Percentiles rank a stretch among this genome's conserved stretches.
Conservation (phyloP, 2,329 filamentous ascomycete species). For the Penicillium sclerotigenum region DNA sequence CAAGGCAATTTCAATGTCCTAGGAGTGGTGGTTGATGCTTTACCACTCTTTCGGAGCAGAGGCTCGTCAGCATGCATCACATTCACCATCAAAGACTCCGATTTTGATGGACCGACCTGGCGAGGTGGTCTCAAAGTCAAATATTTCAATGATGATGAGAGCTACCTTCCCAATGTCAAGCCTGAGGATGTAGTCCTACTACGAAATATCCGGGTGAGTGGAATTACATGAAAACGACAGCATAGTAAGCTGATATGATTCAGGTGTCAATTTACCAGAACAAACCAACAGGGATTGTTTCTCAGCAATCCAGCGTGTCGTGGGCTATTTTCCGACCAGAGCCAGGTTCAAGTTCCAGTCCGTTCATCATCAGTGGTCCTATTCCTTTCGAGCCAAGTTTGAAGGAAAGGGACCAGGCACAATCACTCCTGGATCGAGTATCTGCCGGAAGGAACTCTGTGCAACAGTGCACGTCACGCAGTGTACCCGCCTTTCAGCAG, state of each 20-base stretch:
- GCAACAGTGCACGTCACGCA: background rate
- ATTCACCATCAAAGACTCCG: slow-evolving; percentile 59
- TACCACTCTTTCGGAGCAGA: slow-evolving; percentile 51
- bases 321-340: slow-evolving; percentile 38
- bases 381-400: slow-evolving; percentile 24
- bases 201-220: slow-evolving; percentile 53
- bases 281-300: slow-evolving; percentile 26
- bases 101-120: slow-evolving; percentile 46
- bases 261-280: slow-evolving; percentile 23
- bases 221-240: background rate
- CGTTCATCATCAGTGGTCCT: slow-evolving; percentile 30
- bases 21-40: slow-evolving; percentile 67
- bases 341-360: slow-evolving; percentile 17
- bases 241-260: background rate
- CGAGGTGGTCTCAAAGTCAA: slow-evolving; percentile 48
- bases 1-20: slow-evolving; percentile 55
- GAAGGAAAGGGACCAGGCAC: slow-evolving; percentile 31
- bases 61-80: slow-evolving; percentile 60
- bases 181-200: slow-evolving; percentile 65
- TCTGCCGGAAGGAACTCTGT: background rate
- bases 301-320: slow-evolving; percentile 25
- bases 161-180: slow-evolving; percentile 44
- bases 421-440: slow-evolving; percentile 26
- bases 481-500: background rate
- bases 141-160: slow-evolving; percentile 56